These are phyloP conservation scores for Thielaviopsis populi DNA, from an alignment of 2,329 filamentous ascomycete genomes.

Conservation along the genomic window DNA sequence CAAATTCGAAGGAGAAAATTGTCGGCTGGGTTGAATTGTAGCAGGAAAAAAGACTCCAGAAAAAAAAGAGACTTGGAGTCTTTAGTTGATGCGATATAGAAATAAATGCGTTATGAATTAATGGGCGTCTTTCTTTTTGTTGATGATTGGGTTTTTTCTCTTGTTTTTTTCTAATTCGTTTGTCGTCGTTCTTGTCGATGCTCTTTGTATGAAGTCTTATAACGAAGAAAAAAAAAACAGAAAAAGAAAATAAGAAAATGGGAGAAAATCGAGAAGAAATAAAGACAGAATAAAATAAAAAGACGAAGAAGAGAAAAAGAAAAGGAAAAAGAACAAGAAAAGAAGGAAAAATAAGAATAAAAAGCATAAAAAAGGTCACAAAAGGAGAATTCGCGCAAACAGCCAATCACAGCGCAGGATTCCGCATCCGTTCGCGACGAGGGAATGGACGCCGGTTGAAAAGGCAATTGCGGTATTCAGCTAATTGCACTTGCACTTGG, in stretches of 20 bases:
- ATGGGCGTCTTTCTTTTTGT: background rate
- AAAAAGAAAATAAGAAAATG: conserved; percentile 4
- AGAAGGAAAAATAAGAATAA: background rate
- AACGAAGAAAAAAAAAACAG: background rate
- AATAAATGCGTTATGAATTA: background rate
- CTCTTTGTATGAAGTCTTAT: background rate
- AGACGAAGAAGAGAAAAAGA: conserved; percentile 1
- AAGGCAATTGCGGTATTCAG: conserved; percentile 1
- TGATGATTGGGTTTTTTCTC: background rate
- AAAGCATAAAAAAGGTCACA: background rate
- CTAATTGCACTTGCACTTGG: background rate
- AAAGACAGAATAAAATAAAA: background rate
- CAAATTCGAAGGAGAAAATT: background rate
- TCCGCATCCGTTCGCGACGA: conserved; percentile 4
- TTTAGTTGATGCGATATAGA: background rate
- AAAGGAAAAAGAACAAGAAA: background rate
- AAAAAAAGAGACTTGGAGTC: background rate
- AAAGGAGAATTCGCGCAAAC: conserved; percentile 4
- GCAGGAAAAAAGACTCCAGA: background rate
- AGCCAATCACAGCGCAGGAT: conserved; percentile 5
- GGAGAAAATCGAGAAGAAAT: background rate
- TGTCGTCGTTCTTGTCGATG: no score
- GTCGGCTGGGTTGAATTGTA: background rate
- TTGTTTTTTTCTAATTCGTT: background rate
- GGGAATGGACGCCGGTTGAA: background rate